Conservation (phyloP, 2,329 filamentous ascomycete species). For the Alternaria longipes region DNA sequence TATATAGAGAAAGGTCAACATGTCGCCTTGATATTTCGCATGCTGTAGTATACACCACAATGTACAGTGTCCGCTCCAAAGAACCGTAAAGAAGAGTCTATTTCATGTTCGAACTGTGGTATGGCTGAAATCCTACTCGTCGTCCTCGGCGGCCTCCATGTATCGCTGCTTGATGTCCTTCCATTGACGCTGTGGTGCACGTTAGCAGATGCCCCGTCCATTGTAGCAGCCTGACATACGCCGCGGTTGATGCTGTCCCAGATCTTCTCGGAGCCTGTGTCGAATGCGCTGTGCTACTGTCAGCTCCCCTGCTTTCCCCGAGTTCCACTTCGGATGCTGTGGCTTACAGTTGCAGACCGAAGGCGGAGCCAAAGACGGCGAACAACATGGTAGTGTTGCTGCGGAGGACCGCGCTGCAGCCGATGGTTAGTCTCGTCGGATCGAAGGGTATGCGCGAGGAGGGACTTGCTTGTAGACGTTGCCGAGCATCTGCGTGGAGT, state of each 20-base stretch:
- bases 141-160: conserved; percentile 73
- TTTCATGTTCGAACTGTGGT: conserved; percentile 24
- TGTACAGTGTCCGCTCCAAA: conserved; percentile 40
- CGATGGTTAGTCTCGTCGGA: conserved; percentile 41
- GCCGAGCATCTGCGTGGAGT: conserved; percentile 57
- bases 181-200: conserved; percentile 84
- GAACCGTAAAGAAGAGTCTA: conserved; percentile 28
- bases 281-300: conserved; percentile 73
- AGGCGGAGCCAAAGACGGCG: conserved; percentile 85
- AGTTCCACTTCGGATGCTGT: background rate
- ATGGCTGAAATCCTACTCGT: conserved; percentile 51
- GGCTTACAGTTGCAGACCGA: conserved; percentile 91
- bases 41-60: conserved; percentile 50
- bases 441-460: conserved; percentile 26
- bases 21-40: conserved; percentile 34
- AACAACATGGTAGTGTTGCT: conserved; percentile 89
- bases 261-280: conserved; percentile 80
- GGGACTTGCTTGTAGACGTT: conserved; percentile 63
- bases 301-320: conserved; percentile 27
- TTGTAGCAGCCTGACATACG: conserved; percentile 59
- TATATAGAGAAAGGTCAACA: conserved; percentile 9
- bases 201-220: conserved; percentile 29
- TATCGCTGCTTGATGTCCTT: conserved; percentile 97
- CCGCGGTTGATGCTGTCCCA: conserved; percentile 94
- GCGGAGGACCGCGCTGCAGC: conserved; percentile 78